Percentiles rank a stretch among this genome's conserved stretches.
phyloP scores from a whole-genome alignment of 441 rosid genomes.

The Eruca vesicaria region DNA sequence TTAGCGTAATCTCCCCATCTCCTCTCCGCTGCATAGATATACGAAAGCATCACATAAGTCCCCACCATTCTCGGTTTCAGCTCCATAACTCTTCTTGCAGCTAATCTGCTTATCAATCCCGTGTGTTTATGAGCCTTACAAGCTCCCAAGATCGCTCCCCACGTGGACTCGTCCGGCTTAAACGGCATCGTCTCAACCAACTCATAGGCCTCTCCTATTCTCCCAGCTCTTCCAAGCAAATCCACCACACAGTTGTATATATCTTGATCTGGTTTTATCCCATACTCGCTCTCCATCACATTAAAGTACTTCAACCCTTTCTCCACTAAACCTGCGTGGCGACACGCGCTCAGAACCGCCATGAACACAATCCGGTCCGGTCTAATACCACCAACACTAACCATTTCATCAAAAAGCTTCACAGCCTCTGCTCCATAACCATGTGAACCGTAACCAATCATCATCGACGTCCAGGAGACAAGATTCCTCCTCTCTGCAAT shows the following conservation, averaged over 20 bases:
- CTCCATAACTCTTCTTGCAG: conserved; percentile 60
- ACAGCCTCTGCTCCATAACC: conserved; percentile 77
- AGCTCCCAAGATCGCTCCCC: conserved; percentile 85
- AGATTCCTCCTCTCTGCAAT: conserved; percentile 47
- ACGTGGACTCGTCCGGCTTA: conserved; percentile 71
- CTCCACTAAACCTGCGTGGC: conserved; percentile 86
- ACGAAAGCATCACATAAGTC: conserved; percentile 70
- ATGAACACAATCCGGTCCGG: conserved; percentile 80
- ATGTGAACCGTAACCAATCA: conserved; percentile 88
- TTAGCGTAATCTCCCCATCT: conserved; percentile 72
- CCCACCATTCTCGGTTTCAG: conserved; percentile 61
- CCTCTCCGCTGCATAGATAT: conserved; percentile 78
- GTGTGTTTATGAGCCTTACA: conserved; percentile 61
- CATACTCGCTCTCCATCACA: conserved; percentile 53
- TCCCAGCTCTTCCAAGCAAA: conserved; percentile 90
- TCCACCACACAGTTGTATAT: conserved; percentile 83
- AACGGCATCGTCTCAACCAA: conserved; percentile 73
- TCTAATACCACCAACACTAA: conserved; percentile 54
- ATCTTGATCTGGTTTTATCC: conserved; percentile 53
- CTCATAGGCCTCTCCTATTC: conserved; percentile 71
- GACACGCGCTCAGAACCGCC: conserved; percentile 85
- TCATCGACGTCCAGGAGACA: conserved; percentile 96
- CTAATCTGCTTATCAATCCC: conserved; percentile 56
- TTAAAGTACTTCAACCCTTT: conserved; percentile 73
- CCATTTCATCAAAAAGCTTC: conserved; percentile 77